Evolutionary conservation across 352 stramenopile species (phyloP).

Genomic region (Pythium apleroticum): DNA sequence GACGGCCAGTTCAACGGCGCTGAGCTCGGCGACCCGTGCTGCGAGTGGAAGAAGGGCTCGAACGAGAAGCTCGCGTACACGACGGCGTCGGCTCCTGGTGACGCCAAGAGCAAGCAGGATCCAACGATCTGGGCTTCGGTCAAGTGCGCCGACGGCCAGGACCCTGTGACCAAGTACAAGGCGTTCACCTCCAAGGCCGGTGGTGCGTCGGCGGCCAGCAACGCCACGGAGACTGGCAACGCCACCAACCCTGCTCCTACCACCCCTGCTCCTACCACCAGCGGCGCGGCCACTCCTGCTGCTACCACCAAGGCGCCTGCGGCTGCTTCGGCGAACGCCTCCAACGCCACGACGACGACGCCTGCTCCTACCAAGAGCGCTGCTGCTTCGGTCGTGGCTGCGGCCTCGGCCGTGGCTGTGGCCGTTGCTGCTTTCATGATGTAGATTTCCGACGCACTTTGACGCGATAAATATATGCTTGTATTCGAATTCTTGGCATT

Average conservation of each 20-base stretch:
- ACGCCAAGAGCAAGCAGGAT: slow-evolving; percentile 30
- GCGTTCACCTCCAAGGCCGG: slow-evolving; percentile 15
- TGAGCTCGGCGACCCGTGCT: slow-evolving; percentile 61
- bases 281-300: not conserved
- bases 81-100: slow-evolving; percentile 29
- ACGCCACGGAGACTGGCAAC: not conserved
- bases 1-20: slow-evolving; percentile 50
- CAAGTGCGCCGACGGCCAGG: slow-evolving; percentile 27
- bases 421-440: slow-evolving; percentile 14
- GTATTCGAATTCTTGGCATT: not conserved
- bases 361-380: slow-evolving; percentile 8
- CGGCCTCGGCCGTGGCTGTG: slow-evolving; percentile 14
- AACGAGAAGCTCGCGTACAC: slow-evolving; percentile 31
- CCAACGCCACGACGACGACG: slow-evolving; percentile 6
- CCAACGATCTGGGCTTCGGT: slow-evolving; percentile 25
- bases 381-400: slow-evolving; percentile 5
- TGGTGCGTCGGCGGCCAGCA: not conserved
- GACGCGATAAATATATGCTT: not conserved
- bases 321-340: not conserved
- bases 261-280: too few relatives aligned
- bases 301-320: too few relatives aligned
- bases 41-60: slow-evolving; percentile 28
- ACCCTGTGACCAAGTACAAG: slow-evolving; percentile 30
- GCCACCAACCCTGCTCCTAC: not conserved
- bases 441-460: not conserved